Evolutionary conservation across 2,329 filamentous ascomycete genomes (phyloP).

Genomic region (Colletotrichum spinosum): DNA sequence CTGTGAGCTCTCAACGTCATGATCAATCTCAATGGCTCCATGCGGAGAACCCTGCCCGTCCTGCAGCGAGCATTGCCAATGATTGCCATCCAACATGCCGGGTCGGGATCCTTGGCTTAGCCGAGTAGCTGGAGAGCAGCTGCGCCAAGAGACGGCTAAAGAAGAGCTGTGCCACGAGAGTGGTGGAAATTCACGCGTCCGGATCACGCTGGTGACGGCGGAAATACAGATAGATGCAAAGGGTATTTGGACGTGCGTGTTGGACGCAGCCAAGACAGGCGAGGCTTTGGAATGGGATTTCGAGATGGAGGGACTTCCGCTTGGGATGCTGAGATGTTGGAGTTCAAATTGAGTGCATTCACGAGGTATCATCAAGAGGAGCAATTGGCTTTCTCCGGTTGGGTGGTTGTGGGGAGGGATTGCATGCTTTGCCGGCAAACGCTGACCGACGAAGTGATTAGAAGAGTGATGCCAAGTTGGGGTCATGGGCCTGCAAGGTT

Average conservation of each 20-base stretch:
- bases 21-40: neutral
- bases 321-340: neutral
- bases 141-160: slow-evolving; percentile 26
- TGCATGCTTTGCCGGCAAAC: neutral
- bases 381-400: neutral
- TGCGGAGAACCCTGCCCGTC: slow-evolving; percentile 32
- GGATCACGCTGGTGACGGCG: neutral
- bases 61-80: slow-evolving; percentile 6
- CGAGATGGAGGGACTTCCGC: slow-evolving; percentile 7
- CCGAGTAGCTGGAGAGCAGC: neutral
- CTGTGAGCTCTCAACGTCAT: slow-evolving; percentile 5
- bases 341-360: neutral
- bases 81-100: slow-evolving; percentile 11
- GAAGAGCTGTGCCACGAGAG: neutral
- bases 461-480: neutral
- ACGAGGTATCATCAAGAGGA: neutral
- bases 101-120: slow-evolving; percentile 18
- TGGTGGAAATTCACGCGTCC: slow-evolving; percentile 30
- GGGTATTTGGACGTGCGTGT: neutral
- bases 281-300: neutral
- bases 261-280: slow-evolving; percentile 16
- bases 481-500: neutral
- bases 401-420: neutral
- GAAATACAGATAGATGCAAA: neutral
- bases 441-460: neutral